Evolutionary conservation across 129 eudicot species (phyloP).

Genomic region (Centrapalus pauciflorus): DNA sequence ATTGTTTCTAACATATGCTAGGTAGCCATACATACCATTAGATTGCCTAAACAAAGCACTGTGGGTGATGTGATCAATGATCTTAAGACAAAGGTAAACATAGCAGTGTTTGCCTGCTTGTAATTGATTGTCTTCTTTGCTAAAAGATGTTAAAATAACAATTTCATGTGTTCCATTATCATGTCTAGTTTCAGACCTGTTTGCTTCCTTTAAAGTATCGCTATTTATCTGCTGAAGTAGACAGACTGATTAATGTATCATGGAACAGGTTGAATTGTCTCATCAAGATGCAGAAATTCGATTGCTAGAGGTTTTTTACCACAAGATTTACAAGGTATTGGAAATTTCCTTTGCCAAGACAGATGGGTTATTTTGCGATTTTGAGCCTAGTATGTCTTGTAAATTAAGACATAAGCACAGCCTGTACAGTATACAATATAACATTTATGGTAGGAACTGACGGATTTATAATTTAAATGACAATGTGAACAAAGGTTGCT

Average conservation of each 20-base stretch:
- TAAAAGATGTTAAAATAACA: background rate
- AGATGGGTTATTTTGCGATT: background rate
- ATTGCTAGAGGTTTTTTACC: conserved; percentile 82
- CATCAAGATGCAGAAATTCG: conserved; percentile 78
- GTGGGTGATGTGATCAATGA: conserved; percentile 85
- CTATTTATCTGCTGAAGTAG: background rate
- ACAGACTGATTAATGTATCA: conserved; percentile 2
- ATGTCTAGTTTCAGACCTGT: background rate
- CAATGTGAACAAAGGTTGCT: background rate
- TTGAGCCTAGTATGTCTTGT: background rate
- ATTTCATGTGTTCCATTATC: background rate
- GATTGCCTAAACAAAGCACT: conserved; percentile 82
- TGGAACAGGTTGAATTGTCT: conserved; percentile 73
- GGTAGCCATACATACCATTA: conserved; percentile 67
- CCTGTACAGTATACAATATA: too few species aligned
- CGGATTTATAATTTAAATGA: too few species aligned
- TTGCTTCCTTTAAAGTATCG: background rate
- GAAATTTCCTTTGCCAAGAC: background rate
- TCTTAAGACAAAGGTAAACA: conserved; percentile 62
- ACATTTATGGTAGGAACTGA: too few species aligned
- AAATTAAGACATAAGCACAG: background rate
- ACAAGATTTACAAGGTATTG: conserved; percentile 87
- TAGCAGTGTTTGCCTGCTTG: background rate
- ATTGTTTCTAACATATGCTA: conserved; percentile 22
- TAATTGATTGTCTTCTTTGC: background rate